Evolutionary conservation across 1,284 basidiomycete genomes (phyloP), one percentile per base, ranked within the genome.

Genomic region (Porodaedalea pini): DNA sequence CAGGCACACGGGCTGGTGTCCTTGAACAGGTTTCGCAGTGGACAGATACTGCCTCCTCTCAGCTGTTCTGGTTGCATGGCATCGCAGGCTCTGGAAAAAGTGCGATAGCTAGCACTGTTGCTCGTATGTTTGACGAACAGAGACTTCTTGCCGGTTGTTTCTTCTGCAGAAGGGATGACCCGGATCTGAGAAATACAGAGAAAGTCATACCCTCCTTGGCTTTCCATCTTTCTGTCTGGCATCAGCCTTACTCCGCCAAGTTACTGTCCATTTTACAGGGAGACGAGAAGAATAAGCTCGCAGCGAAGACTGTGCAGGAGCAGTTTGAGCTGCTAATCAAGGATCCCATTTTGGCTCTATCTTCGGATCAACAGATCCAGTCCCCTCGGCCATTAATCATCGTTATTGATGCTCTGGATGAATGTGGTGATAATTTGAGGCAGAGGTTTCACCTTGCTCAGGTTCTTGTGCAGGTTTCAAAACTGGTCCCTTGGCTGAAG

Each of bases 351-450:
- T 40, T 34, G 43, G 17, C 27, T 29, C 53, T 47, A 1, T 13
- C 52, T 27, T 21, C 13, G 21, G 31, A 44, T 29, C 10, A 47
- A 27, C 45, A 47, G 7, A 47, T 47, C 11, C 25, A 29, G 10
- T 32, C 47, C 6, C 54, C 44, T 36, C 44, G n/a, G n/a, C 36
- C 52, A n/a, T 8, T 52, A 4, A 43, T 59, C 3, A 43, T 54
- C 19, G 45, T 59, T 21, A 54, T 59, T n/a, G 58, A 59, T 51
- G 58, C 58, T 40, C 29, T 59, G 15, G 58, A 59, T 19, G 58
- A 59, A 23, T 59, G 53, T 34, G 50, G 57, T 10, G 37, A 44
- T 17, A 21, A 13, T 11, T 15, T 10, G n/a, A 29, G 32, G 19
- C 23, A 36, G 39, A 57, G 44, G 11, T 19, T 27, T 13, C 40